A percentile compares a stretch with the other conserved stretches of the same genome.
Evolutionary conservation across 306 rosid species (phyloP).

Genomic region (Geum urbanum): DNA sequence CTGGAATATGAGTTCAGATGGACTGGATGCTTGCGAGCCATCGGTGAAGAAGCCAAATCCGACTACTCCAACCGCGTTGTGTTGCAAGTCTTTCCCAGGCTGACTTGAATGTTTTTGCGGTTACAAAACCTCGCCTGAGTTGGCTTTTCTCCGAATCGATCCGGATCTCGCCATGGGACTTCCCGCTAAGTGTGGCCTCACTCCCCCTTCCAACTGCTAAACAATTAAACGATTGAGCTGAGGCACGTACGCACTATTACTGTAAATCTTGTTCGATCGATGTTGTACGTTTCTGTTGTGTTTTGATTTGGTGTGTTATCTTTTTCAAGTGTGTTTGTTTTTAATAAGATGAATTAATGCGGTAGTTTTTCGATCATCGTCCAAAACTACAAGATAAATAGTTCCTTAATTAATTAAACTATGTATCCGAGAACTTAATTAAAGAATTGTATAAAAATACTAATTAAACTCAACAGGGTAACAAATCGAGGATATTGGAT

Average conservation of each 20-base stretch:
- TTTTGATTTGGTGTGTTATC: background rate
- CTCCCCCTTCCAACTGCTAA: conserved; percentile 47
- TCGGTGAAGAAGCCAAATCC: conserved; percentile 48
- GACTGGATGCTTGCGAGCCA: conserved; percentile 49
- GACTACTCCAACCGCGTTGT: conserved; percentile 22
- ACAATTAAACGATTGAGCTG: background rate
- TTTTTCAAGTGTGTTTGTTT: background rate
- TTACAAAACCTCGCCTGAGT: conserved; percentile 44
- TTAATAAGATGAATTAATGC: background rate
- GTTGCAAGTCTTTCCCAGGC: conserved; percentile 51
- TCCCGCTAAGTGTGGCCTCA: conserved; percentile 58
- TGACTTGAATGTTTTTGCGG: conserved; percentile 62
- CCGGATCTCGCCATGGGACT: conserved; percentile 57
- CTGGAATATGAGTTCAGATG: conserved; percentile 45
- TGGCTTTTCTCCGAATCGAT: conserved; percentile 48
- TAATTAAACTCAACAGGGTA: too few species aligned
- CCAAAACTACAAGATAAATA: background rate
- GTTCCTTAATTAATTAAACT: too few species aligned
- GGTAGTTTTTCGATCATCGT: background rate
- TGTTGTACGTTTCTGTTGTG: background rate
- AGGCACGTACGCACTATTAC: too few species aligned
- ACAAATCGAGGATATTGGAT: too few species aligned
- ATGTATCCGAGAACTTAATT: too few species aligned
- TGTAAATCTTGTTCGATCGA: background rate
- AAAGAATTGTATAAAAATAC: too few species aligned